Percentiles rank a stretch among this genome's conserved stretches.
These are phyloP conservation scores for Cucumis hystrix DNA, from an alignment of 306 rosid species.

Conservation along the genomic window DNA sequence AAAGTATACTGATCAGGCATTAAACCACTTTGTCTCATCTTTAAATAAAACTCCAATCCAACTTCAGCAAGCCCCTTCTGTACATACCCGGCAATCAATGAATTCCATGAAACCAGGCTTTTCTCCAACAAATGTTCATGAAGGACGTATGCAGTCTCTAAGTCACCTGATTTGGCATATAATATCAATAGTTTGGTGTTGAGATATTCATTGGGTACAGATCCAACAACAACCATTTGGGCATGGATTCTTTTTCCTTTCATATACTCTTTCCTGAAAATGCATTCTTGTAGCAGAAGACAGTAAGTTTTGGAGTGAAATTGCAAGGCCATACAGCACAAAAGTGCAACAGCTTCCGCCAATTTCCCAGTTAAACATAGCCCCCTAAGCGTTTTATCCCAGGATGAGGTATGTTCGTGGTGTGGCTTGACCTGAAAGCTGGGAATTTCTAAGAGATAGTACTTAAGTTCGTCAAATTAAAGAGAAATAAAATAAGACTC, in stretches of 20 bases:
- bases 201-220: conserved; percentile 37
- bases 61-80: conserved; percentile 40
- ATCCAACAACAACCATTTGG: conserved; percentile 46
- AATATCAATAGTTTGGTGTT: conserved; percentile 49
- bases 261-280: conserved; percentile 43
- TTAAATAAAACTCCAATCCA: conserved; percentile 38
- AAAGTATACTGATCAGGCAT: conserved; percentile 66
- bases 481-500: too few relatives aligned
- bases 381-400: conserved; percentile 35
- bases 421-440: conserved; percentile 66
- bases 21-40: conserved; percentile 55
- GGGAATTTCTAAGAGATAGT: conserved; percentile 31
- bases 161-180: conserved; percentile 47
- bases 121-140: conserved; percentile 30
- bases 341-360: conserved; percentile 40
- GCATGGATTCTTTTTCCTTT: conserved; percentile 49
- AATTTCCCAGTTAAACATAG: conserved; percentile 51
- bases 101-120: conserved; percentile 60
- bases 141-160: conserved; percentile 37
- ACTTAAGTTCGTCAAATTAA: conserved; percentile 9
- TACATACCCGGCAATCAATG: conserved; percentile 44
- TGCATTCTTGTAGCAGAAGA: conserved; percentile 72
- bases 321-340: conserved; percentile 28
- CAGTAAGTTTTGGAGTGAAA: conserved; percentile 34
- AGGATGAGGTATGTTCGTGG: conserved; percentile 4